Conservation (phyloP, 768 basidiomycete genomes). For the Trametes coccinea region DNA sequence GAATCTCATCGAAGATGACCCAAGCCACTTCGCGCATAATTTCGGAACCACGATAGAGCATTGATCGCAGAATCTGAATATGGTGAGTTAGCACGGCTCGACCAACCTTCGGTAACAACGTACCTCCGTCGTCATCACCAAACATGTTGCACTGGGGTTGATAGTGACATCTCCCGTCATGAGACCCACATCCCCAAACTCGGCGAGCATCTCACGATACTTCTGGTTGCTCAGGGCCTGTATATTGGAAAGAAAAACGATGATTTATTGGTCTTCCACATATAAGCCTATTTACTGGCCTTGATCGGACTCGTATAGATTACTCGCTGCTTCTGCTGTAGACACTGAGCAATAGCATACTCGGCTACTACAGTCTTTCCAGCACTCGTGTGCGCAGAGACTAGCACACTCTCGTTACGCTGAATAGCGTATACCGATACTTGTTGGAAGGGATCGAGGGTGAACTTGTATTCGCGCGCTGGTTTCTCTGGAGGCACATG, state of each 20-base stretch:
- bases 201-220: constrained; percentile 95
- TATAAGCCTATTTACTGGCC: constrained; percentile 51
- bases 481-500: constrained; percentile 92
- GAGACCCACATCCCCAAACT: constrained; percentile 96
- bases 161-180: constrained; percentile 99
- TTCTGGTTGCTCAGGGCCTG: constrained; percentile 99
- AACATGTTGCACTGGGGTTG: constrained; percentile 93
- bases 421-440: constrained; percentile 95
- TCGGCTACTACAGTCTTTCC: constrained; percentile 99
- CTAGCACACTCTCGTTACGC: constrained; percentile 94
- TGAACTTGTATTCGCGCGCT: constrained; percentile 92
- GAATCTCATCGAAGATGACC: constrained; percentile 99
- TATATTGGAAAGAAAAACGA: constrained; percentile 22
- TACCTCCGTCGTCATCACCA: constrained; percentile 98
- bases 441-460: constrained; percentile 94
- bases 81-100: background rate
- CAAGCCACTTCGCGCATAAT: constrained; percentile 99
- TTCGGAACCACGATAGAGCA: constrained; percentile 98
- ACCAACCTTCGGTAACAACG: too few relatives aligned
- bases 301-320: constrained; percentile 99
- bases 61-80: constrained; percentile 91
- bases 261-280: constrained; percentile 4
- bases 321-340: constrained; percentile 91
- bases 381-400: constrained; percentile 98
- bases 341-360: constrained; percentile 97